Percentiles rank a stretch among this genome's conserved stretches.
Conservation (phyloP, 306 rosid genomes). For the Medicago arabica region DNA sequence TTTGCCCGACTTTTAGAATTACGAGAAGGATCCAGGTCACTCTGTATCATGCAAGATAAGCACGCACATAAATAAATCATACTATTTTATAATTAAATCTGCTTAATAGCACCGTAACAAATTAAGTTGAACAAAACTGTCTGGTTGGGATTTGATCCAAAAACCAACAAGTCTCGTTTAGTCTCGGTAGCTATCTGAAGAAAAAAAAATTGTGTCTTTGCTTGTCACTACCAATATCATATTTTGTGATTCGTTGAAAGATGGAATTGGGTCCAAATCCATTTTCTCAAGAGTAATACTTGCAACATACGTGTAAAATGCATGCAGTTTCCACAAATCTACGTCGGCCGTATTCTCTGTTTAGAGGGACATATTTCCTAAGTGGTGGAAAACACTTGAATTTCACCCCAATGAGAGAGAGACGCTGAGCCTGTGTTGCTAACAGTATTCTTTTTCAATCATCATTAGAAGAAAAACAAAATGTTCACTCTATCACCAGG, state of each 20-base stretch:
- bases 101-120: constrained; percentile 25
- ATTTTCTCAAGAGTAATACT: background rate
- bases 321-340: background rate
- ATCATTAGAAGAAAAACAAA: background rate
- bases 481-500: background rate
- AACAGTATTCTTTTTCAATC: constrained; percentile 14
- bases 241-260: no score
- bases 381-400: background rate
- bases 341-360: background rate
- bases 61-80: constrained; percentile 35
- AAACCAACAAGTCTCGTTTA: constrained; percentile 1
- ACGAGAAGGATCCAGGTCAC: constrained; percentile 76
- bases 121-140: background rate
- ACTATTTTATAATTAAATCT: background rate
- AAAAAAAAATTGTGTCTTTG: background rate
- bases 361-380: background rate
- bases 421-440: background rate
- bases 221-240: background rate
- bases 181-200: background rate
- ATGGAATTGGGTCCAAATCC: no score
- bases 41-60: constrained; percentile 59
- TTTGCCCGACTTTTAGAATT: constrained; percentile 53
- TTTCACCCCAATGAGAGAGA: background rate
- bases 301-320: background rate
- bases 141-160: background rate